Conservation (phyloP, 176 grass and related monocot species). For the Carex littledalei region DNA sequence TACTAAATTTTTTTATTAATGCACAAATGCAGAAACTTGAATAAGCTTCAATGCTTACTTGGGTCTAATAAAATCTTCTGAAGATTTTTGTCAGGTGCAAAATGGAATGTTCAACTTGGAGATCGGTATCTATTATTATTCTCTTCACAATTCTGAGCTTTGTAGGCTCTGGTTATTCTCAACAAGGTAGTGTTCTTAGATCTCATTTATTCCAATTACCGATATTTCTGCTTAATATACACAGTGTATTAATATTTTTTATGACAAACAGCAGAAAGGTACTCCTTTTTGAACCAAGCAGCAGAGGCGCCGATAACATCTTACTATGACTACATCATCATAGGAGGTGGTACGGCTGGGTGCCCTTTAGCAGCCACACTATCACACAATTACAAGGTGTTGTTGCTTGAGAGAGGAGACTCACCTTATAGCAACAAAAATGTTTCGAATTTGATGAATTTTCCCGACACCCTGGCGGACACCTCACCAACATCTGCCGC, state of each 20-base stretch:
- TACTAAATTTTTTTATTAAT: neutral
- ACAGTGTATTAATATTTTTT: neutral
- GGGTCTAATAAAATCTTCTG: neutral
- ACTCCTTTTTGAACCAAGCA: conserved; percentile 34
- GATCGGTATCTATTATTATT: neutral
- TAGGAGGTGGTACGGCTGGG: conserved; percentile 37
- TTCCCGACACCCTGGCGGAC: conserved; percentile 29
- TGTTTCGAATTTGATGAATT: conserved; percentile 23
- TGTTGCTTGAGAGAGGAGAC: conserved; percentile 32
- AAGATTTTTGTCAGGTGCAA: neutral
- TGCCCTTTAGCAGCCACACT: conserved; percentile 40
- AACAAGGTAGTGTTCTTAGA: conserved; percentile 25
- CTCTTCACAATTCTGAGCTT: conserved; percentile 8
- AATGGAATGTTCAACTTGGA: conserved; percentile 25
- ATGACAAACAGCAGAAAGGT: conserved; percentile 22
- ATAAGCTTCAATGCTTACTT: neutral
- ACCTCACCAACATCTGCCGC: conserved; percentile 25
- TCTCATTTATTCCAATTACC: neutral
- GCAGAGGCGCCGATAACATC: conserved; percentile 6
- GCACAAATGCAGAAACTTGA: neutral
- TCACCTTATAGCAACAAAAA: conserved; percentile 38
- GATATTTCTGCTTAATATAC: neutral
- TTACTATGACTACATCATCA: conserved; percentile 39
- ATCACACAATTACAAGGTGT: conserved; percentile 26
- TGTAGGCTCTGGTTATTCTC: conserved; percentile 2